Conservation (phyloP, 768 basidiomycete genomes). For the Glaciozyma martinii region DNA sequence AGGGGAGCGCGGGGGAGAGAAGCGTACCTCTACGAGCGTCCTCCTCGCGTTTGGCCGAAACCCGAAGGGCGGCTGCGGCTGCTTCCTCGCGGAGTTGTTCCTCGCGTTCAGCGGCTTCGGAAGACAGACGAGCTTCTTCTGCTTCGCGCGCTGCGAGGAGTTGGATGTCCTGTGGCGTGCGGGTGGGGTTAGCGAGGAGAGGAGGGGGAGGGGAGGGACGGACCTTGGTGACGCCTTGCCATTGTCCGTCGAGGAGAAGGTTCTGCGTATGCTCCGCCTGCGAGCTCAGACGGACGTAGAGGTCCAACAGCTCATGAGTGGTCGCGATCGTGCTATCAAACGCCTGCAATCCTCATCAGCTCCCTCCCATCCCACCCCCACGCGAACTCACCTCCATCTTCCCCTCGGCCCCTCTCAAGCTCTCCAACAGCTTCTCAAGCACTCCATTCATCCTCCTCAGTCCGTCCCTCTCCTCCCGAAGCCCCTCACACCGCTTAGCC, state of each 20-base stretch:
- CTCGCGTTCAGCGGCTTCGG: neutral
- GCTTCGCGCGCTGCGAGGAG: conserved; percentile 1
- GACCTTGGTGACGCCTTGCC: conserved; percentile 38
- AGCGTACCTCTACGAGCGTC: neutral
- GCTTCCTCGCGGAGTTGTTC: neutral
- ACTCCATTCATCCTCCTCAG: conserved; percentile 40
- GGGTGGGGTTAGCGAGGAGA: no score
- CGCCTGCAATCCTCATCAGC: neutral
- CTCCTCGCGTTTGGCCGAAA: neutral
- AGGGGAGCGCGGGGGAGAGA: neutral
- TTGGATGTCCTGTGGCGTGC: conserved; percentile 7
- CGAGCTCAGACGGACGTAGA: conserved; percentile 39
- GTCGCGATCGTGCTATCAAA: conserved; percentile 33
- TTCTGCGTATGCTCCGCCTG: conserved; percentile 42
- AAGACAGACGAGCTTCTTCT: neutral
- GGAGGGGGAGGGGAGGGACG: conserved; percentile 14
- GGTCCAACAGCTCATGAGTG: conserved; percentile 39
- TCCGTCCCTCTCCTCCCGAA: conserved; percentile 37
- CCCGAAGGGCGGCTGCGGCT: neutral
- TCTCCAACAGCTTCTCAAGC: conserved; percentile 36
- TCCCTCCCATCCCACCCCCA: neutral
- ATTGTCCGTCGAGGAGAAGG: conserved; percentile 39
- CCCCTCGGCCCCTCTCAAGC: conserved; percentile 35
- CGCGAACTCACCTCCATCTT: conserved; percentile 38
- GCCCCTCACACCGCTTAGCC: conserved; percentile 14